phyloP scores from a whole-genome alignment of 2,329 filamentous ascomycete species.

The Bimuria novae-zelandiae region DNA sequence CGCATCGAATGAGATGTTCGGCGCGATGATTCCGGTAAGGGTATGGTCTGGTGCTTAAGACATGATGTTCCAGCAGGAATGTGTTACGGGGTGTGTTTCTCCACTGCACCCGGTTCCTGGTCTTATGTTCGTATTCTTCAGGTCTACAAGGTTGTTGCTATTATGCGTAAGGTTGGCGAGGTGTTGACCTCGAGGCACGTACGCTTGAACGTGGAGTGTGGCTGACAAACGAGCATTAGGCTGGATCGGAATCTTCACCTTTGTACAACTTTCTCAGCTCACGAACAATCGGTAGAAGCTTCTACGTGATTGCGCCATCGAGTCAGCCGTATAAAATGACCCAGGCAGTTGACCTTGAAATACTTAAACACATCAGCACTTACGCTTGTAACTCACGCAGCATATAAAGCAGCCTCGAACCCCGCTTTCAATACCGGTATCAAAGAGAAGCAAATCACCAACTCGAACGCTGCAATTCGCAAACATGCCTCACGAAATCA shows the following conservation, averaged over 20 bases:
- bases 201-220: too few relatives aligned
- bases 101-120: too few relatives aligned
- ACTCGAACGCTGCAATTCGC: background rate
- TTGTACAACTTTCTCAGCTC: slow-evolving; percentile 1
- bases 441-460: background rate
- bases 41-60: background rate
- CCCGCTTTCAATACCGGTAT: background rate
- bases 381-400: background rate
- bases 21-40: background rate
- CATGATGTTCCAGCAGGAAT: slow-evolving; percentile 1
- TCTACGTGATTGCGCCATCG: slow-evolving; percentile 23
- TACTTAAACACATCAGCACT: background rate
- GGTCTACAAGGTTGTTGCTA: too few relatives aligned
- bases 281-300: slow-evolving; percentile 18
- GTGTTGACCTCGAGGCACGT: too few relatives aligned
- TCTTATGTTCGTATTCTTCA: too few relatives aligned
- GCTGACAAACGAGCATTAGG: slow-evolving; percentile 1
- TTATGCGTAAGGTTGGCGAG: too few relatives aligned
- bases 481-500: slow-evolving; percentile 39
- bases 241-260: background rate
- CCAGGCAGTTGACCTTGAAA: background rate
- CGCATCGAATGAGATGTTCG: background rate
- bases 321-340: background rate
- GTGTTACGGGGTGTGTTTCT: background rate
- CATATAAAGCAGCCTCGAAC: background rate